Evolutionary conservation across 2,329 filamentous ascomycete genomes (phyloP), one percentile per base, ranked within the genome.

Genomic region (Exophiala lecanii-corni): DNA sequence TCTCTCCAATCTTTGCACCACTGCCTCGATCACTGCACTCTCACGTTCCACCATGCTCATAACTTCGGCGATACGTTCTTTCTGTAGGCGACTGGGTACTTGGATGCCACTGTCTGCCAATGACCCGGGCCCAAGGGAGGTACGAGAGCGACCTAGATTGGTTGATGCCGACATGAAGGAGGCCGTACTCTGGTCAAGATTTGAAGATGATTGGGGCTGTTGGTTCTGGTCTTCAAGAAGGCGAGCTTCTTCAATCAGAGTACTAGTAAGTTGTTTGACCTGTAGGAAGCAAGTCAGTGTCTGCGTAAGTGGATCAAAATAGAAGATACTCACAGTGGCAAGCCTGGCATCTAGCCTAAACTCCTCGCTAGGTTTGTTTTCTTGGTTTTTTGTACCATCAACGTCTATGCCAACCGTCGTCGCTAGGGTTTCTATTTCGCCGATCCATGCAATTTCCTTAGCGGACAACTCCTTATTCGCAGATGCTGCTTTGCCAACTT

Each of bases 21-120:
- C 52, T 10, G 50, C 52, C 3, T 56, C 52, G 25, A 57, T 57
- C 17, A 57, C 47, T 3, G 55, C 55, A 10, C 41, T 44, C 66
- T 73, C 70, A 62, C 70, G 60, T 45, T 73, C 70, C 35, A 74
- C 67, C 68, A 73, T 67, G 30, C 58, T 62, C 68, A 71, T 71
- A 4, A 70, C 70, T 55, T 73, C 68, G 2, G 61, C 60, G 36
- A 73, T 59, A 56, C 65, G 69, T 25, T 67, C 66, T 26, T 65
- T 65, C 47, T 72, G 69, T 18, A 73, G 53, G 39, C 65, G 42
- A 33, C 44, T 47, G 12, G 48, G 45, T 5, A 54, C 49, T 5
- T 36, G 13, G 31, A 26, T 28, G 26, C 18, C 39, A 25, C 20
- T 38, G 20, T 13, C 28, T 2, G 30, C 21, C 6, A 26, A 26